These are phyloP conservation scores for Asparagopsis taxiformis DNA, from an alignment of 31 red algal genomes.

Conservation along the genomic window DNA sequence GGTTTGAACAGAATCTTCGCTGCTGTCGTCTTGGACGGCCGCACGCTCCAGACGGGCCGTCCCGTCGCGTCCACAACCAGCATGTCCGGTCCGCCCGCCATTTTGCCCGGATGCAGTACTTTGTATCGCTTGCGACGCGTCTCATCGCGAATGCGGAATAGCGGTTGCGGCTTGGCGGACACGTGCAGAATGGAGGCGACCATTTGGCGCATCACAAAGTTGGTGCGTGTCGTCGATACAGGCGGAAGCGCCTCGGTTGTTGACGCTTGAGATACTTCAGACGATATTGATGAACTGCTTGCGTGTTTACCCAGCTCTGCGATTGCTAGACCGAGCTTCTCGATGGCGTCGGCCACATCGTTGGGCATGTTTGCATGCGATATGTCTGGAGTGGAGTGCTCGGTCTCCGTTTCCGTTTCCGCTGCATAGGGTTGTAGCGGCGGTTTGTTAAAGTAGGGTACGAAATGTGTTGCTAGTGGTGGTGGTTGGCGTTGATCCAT, in stretches of 20 bases:
- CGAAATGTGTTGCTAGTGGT: no score
- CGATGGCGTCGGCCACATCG: not conserved
- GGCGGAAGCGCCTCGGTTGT: not conserved
- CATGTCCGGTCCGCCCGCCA: not conserved
- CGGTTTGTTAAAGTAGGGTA: no score
- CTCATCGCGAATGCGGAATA: not conserved
- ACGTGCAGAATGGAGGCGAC: not conserved
- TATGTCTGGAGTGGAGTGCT: no score
- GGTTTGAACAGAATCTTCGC: conserved; percentile 1
- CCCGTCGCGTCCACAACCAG: not conserved
- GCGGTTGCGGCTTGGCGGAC: not conserved
- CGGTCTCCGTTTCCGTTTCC: no score
- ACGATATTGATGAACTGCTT: not conserved
- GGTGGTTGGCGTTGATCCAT: no score
- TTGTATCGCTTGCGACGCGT: not conserved
- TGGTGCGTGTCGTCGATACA: not conserved
- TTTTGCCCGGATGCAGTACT: not conserved
- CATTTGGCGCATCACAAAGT: not conserved
- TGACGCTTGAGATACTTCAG: not conserved
- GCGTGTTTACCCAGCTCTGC: not conserved
- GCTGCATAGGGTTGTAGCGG: no score
- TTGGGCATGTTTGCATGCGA: not conserved
- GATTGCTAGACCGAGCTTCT: not conserved
- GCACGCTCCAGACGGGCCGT: not conserved
- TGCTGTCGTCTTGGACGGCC: not conserved